These are phyloP conservation scores for Talaromyces amestolkiae DNA, from an alignment of 2,329 filamentous ascomycete genomes.

Conservation along the genomic window DNA sequence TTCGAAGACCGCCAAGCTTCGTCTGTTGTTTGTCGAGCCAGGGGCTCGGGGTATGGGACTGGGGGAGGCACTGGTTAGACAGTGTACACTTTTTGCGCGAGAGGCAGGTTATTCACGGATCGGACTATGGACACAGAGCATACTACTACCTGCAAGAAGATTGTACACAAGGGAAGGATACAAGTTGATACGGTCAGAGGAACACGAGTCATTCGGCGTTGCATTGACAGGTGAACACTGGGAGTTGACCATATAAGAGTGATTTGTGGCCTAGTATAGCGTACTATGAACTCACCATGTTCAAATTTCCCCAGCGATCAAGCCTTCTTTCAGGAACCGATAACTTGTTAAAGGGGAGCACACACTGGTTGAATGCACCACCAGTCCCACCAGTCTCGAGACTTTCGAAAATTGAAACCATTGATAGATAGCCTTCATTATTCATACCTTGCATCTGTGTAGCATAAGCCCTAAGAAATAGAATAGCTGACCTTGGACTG, in stretches of 20 bases:
- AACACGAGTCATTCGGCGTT: conserved; percentile 25
- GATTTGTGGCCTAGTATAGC: neutral
- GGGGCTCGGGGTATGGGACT: conserved; percentile 26
- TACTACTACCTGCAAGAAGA: conserved; percentile 23
- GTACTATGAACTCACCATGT: neutral
- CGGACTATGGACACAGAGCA: conserved; percentile 27
- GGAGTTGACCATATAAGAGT: conserved; percentile 23
- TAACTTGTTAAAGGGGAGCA: neutral
- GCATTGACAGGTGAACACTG: conserved; percentile 26
- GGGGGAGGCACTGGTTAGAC: conserved; percentile 22
- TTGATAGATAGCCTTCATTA: neutral
- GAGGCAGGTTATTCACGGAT: conserved; percentile 25
- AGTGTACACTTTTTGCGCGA: conserved; percentile 26
- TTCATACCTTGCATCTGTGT: neutral
- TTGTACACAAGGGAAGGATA: conserved; percentile 28
- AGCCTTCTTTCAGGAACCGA: neutral
- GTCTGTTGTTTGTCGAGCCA: conserved; percentile 29
- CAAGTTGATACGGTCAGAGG: conserved; percentile 22
- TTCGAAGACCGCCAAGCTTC: conserved; percentile 23
- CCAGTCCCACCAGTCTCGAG: neutral
- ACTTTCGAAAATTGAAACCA: neutral
- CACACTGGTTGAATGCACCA: neutral
- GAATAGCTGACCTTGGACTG: conserved; percentile 30
- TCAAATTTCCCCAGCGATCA: neutral
- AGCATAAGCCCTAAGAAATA: neutral